Evolutionary conservation across 371 early-diverging fungal genomes (phyloP), one percentile per base, ranked within the genome.

Genomic region (Quaeritorhiza haematococci): DNA sequence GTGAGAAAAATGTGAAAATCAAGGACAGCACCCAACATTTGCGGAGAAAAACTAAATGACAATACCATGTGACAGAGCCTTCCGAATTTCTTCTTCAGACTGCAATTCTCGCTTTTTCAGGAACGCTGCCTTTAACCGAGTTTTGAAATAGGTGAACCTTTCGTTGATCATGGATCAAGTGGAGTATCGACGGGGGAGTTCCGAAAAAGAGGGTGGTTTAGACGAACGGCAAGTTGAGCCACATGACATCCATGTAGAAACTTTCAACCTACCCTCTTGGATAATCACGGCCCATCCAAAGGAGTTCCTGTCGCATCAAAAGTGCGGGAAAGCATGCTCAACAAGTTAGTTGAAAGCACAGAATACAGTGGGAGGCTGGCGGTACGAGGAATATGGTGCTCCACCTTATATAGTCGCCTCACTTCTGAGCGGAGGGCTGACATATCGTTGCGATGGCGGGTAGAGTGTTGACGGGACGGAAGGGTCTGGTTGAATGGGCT

Each of bases 61-160:
- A n/a, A n/a, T n/a, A n/a, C n/a, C n/a, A n/a, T n/a, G n/a, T n/a
- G n/a, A n/a, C n/a, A n/a, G n/a, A n/a, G 82, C 69, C 57, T 82
- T 80, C 47, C 79, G 71, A 23, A 88, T 82, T 44, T 86, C 84
- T 47, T 74, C 67, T 19, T 74, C 71, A 24, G 74, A 70, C 19
- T 41, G 64, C 32, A 88, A 54, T 24, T 81, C 75, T 33, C 67
- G 66, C 59, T 85, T 84, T 64, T 85, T 86, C 53, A 80, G 41
- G 58, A 88, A 88, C 1, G 86, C 86, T 29, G 61, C 58, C 66
- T 85, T 84, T 34, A 86, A 65, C 46, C 74, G 71, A 5, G 74
- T 74, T 54, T 80, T 69, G 59, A 86, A 87, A 47, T 62, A 69
- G n/a, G 45, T 54, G 21, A 30, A 32, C 2, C 60, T n/a, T n/a